Base-by-base conservation (phyloP, 78 protist genomes). In the Chrysochromulina parva region DNA sequence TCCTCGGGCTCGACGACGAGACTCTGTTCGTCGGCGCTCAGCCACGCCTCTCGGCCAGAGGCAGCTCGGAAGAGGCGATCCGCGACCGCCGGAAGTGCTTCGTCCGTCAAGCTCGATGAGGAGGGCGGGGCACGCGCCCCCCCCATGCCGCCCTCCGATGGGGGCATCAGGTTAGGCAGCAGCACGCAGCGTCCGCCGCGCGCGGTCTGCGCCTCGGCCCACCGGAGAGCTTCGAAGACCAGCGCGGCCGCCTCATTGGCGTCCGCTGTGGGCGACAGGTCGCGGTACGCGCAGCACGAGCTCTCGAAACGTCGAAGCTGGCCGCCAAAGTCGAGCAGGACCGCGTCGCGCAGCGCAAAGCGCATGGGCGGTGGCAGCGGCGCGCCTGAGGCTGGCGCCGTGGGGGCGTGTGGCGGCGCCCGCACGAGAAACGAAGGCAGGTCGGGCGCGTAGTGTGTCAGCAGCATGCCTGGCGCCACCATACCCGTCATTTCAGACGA, bases 371-470 rank as follows among this genome's bases (percentile, higher is more conserved):
- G 38, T 0, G 17, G 26, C n/a, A 24, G n/a, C 53, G 52, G n/a
- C 14, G 48, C 11, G 24, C 59, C 59, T 24, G n/a, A 38, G 53
- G 20, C 65, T 38, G 19, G 50, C 48, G 38, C 16, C 50, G 60
- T n/a, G 59, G 5, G 66, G 24, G 2, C 65, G 11, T 3, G 16
- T 7, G 4, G 60, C 85, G 38, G n/a, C 19, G 86, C n/a, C n/a
- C 38, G 65, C 47, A 14, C 22, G 28, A 94, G 73, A n/a, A 55
- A 91, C 16, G 94, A 2, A 9, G 93, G 91, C 28, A 71, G n/a
- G 60, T 88, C 62, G 20, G 95, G 95, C 47, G 95, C 87, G 88
- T 94, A 94, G 89, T 94, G 95, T 52, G 94, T 94, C 11, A 94
- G 88, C 52, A 84, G 88, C 71, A 7, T 47, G 66, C 93, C 93